Conservation (phyloP, 441 rosid genomes). For the Erodium chrysanthum region DNA sequence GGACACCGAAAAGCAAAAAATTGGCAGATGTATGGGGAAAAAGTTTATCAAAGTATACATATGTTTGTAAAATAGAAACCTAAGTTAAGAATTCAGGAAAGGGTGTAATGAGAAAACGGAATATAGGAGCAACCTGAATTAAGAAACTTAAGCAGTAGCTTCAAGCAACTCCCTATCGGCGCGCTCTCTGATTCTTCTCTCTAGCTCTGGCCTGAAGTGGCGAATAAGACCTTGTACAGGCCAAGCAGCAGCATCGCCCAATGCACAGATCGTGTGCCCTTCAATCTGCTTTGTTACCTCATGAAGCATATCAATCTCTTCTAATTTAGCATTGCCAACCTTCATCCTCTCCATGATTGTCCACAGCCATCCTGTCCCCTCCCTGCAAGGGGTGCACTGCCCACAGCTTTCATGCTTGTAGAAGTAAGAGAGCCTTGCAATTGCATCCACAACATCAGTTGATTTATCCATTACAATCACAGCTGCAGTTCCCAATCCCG, state of each 20-base stretch:
- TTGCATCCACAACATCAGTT: constrained; percentile 95
- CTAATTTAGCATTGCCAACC: constrained; percentile 88
- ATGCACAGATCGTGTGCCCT: constrained; percentile 96
- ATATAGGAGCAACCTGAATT: constrained; percentile 35
- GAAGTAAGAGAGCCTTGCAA: constrained; percentile 96
- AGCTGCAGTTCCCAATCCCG: constrained; percentile 94
- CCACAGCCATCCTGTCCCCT: constrained; percentile 99
- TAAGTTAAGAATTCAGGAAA: not conserved
- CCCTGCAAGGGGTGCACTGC: constrained; percentile 98
- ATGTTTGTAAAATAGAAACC: not conserved
- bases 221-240: constrained; percentile 97
- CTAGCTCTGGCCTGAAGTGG: constrained; percentile 97
- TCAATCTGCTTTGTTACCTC: constrained; percentile 98
- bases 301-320: constrained; percentile 98
- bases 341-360: constrained; percentile 98
- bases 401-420: constrained; percentile 99
- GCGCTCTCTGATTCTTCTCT: constrained; percentile 83
- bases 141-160: constrained; percentile 66
- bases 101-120: not conserved
- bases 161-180: constrained; percentile 86
- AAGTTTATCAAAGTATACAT: too few species aligned
- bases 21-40: not conserved
- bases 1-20: not conserved
- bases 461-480: constrained; percentile 99
- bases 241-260: constrained; percentile 99